Evolutionary conservation across 1,139 yeast species (phyloP), one percentile per base, ranked within the genome.

Genomic region (Martiniozyma asiatica): DNA sequence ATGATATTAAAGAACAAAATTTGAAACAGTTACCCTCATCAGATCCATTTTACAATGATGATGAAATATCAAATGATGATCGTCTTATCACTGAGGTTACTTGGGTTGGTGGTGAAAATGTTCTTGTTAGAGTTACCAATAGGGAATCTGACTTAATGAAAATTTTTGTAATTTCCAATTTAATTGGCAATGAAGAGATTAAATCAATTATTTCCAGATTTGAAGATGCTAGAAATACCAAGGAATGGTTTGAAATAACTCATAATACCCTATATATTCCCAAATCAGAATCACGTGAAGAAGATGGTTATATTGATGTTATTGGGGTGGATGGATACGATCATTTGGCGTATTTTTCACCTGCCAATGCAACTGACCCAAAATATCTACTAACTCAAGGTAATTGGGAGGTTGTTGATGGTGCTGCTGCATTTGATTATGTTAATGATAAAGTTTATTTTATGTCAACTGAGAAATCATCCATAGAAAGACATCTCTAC

Each of bases 231-330:
- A 35, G 37, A 20, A 31, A 36, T 21, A 33, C 38, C 2, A 46
- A 44, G 8, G 63, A 72, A 8, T 69, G 81, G 67, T 84, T 87
- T 61, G 98, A 89, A 50, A 73, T 87, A 23, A 68, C 82, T 7
- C 81, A 77, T 39, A 72, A 76, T 41, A 74, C 92, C 0, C 55
- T 68, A 20, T 76, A 58, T 45, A 64, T 89, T 24, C 94, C 95
- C 7, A 68, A 68, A 36, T 70, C 79, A 38, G 58, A 53, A 14
- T 66, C 68, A 8, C 54, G 72, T 29, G 34, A 45, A 11, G 37
- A 53, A 17, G 73, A 69, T 13, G 84, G 87, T 1, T 89, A 81
- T 47, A 59, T 89, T 32, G 97, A 89, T 48, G 65, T 74, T 4
- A 60, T 79, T 8, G 74, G 75, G n/a, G 65, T 65, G 18, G 65